phyloP scores from a whole-genome alignment of 202 grass and related monocot species.

The Panicum virgatum region DNA sequence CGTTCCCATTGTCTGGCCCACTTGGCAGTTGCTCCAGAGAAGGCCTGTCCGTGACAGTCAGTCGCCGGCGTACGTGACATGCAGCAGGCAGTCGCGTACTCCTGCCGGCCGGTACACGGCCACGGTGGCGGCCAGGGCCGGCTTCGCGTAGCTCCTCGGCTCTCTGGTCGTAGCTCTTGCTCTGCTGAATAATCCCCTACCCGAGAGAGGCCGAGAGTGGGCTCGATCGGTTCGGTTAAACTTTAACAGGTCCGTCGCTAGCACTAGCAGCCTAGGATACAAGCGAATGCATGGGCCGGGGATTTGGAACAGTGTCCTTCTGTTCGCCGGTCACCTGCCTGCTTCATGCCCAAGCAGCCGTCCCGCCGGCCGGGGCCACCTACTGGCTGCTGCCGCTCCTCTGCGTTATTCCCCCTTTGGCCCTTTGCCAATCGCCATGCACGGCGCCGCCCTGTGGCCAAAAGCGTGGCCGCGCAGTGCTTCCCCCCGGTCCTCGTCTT shows the following conservation, averaged over 20 bases:
- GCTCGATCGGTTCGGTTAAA: not conserved
- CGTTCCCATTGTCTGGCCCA: too few relatives aligned
- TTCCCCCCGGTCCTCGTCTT: not conserved
- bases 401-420: not conserved
- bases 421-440: not conserved
- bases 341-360: not conserved
- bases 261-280: too few relatives aligned
- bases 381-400: not conserved
- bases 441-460: not conserved
- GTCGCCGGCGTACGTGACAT: constrained; percentile 2
- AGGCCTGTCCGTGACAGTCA: too few relatives aligned
- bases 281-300: not conserved
- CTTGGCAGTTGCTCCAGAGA: too few relatives aligned
- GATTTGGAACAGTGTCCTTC: not conserved
- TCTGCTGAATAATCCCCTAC: not conserved
- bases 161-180: not conserved
- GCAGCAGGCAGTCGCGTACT: not conserved
- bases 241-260: not conserved
- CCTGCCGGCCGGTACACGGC: not conserved
- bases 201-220: not conserved
- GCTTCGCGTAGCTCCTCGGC: not conserved
- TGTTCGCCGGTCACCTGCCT: constrained; percentile 24
- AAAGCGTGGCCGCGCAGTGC: not conserved
- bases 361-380: not conserved
- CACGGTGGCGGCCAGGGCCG: not conserved